These are phyloP conservation scores for Platismatia glauca DNA, from an alignment of 495 filamentous ascomycete species.

Conservation along the genomic window DNA sequence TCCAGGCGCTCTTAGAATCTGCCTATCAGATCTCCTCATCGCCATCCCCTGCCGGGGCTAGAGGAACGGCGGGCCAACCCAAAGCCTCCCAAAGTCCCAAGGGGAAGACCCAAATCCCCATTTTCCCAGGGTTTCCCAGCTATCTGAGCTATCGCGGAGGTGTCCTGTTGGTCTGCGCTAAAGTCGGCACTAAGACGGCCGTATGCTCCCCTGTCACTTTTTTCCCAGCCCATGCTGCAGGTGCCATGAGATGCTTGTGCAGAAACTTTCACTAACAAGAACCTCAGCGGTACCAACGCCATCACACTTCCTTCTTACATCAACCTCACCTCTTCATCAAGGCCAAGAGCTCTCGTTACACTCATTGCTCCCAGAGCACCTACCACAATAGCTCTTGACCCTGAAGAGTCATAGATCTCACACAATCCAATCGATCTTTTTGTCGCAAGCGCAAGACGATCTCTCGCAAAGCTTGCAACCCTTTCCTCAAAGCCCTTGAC, in stretches of 20 bases:
- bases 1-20: neutral
- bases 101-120: neutral
- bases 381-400: neutral
- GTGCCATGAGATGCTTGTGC: conserved; percentile 14
- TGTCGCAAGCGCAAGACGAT: conserved; percentile 15
- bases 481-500: neutral
- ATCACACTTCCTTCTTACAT: conserved; percentile 1
- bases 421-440: neutral
- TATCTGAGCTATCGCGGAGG: neutral
- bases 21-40: conserved; percentile 17
- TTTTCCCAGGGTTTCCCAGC: neutral
- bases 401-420: neutral
- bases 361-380: neutral
- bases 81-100: conserved; percentile 1
- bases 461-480: conserved; percentile 3
- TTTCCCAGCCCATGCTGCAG: conserved; percentile 12
- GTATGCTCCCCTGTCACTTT: conserved; percentile 4
- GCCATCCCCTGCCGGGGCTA: conserved; percentile 6
- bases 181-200: conserved; percentile 5
- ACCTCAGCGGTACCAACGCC: conserved; percentile 10
- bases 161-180: conserved; percentile 6
- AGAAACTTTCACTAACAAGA: conserved; percentile 16
- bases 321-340: conserved; percentile 1
- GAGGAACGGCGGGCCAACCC: conserved; percentile 6
- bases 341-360: conserved; percentile 1